Evolutionary conservation across 805 yeast species (phyloP), one percentile per base, ranked within the genome.

Genomic region (Barnettozyma botsteinii): DNA sequence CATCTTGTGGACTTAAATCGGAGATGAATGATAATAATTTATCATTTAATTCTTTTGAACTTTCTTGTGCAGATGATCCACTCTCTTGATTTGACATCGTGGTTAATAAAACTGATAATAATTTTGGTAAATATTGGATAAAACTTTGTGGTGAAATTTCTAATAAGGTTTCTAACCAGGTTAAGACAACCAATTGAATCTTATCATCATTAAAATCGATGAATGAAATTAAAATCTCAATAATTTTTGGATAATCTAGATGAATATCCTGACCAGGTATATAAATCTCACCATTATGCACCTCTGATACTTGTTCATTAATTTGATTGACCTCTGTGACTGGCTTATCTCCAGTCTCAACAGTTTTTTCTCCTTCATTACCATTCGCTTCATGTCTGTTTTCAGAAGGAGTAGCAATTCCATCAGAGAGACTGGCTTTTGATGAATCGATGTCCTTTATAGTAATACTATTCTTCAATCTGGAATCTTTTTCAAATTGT

Each of bases 251-350:
- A 52, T 78, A 85, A 61, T 88, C 91, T 24, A 91, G 70, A 42
- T 74, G 77, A 17, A 88, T 78, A 56, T 89, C 95, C 58, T 88
- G 96, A 4, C 88, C 86, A 1, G 83, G 79, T 9, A 76, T 67
- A 55, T 83, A 79, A 13, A 75, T 56, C 6, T 73, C 83, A 19
- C 79, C 82, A 35, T 73, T 68, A 12, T 59, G 59, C 11, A 48
- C 65, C 24, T 45, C 60, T 33, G 34, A 30, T 18, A n/a, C n/a
- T n/a, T 27, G 37, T 23, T 36, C 42, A 21, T 29, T 19, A 7
- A 3, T 12, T 18, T 33, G 23, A n/a, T 3, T 27, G 3, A n/a
- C 14, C 4, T 46, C 48, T 35, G 52, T 53, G 31, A 51, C 55
- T 57, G 29, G 57, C 61, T 38, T 38, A 9, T 25, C 22, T 20